Evolutionary conservation across 2,329 filamentous ascomycete genomes (phyloP).

Genomic region (Cladosporium velox): DNA sequence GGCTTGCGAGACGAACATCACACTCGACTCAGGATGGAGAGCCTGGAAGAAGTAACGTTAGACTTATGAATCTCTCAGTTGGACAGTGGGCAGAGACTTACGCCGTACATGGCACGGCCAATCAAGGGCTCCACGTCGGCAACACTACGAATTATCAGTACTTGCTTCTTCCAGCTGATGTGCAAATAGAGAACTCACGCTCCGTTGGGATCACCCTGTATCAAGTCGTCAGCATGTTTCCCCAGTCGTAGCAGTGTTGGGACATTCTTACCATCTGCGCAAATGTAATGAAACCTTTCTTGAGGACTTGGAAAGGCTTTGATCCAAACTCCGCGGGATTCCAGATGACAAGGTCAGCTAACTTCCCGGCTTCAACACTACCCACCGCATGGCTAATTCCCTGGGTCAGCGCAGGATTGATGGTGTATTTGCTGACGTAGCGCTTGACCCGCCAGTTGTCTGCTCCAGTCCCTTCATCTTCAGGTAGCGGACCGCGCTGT

Average conservation of each 20-base stretch:
- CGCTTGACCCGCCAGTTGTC: constrained; percentile 89
- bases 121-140: background rate
- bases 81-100: background rate
- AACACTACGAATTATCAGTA: background rate
- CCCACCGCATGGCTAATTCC: constrained; percentile 84
- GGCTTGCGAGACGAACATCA: constrained; percentile 1
- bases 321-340: constrained; percentile 79
- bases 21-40: constrained; percentile 76
- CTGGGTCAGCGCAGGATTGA: constrained; percentile 86
- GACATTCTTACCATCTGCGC: constrained; percentile 69
- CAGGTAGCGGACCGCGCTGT: constrained; percentile 71
- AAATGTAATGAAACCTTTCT: constrained; percentile 79
- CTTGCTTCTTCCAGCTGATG: background rate
- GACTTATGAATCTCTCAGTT: background rate
- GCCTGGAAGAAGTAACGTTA: constrained; percentile 53
- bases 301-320: constrained; percentile 77
- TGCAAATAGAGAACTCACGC: background rate
- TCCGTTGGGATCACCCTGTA: background rate
- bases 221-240: background rate
- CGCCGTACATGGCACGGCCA: background rate
- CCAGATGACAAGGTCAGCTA: constrained; percentile 87
- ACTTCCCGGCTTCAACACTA: constrained; percentile 79
- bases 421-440: constrained; percentile 90
- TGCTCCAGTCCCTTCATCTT: constrained; percentile 74
- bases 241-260: no score